Evolutionary conservation across 2,329 filamentous ascomycete genomes (phyloP), one percentile per base, ranked within the genome.

Genomic region (Dissoconium aciculare): DNA sequence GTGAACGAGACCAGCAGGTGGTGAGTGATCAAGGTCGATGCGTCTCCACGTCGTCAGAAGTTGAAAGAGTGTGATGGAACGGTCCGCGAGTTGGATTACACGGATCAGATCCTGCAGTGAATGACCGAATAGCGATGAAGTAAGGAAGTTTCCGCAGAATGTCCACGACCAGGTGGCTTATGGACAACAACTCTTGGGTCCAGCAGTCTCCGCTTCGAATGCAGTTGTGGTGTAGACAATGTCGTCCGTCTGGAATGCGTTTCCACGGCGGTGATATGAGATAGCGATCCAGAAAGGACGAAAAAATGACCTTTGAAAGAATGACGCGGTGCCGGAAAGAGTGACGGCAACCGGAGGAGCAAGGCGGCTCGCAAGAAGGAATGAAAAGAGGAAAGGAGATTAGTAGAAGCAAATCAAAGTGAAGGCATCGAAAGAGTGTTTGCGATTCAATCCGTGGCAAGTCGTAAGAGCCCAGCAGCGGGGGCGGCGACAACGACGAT

Each of bases 361-460:
- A 35, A 41, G 29, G 8, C n/a, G 19, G 8, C n/a, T 8, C 30
- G 29, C 34, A 33, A 35, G 37, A 35, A 33, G 36, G 36, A 31
- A 26, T 16, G 17, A 15, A 33, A 21, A 30, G 35, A 37, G 32
- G 38, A 45, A 43, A 41, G 42, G 41, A 45, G 39, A 36, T n/a
- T n/a, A n/a, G n/a, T n/a, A n/a, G n/a, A n/a, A n/a, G n/a, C n/a
- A n/a, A n/a, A n/a, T n/a, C n/a, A n/a, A n/a, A n/a, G n/a, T n/a
- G n/a, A n/a, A n/a, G n/a, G n/a, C n/a, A n/a, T n/a, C n/a, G n/a
- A 23, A n/a, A 8, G 19, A 23, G 19, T n/a, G 19, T 38, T 41
- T 44, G 42, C 46, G 46, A 41, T 47, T 48, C 39, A 50, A 47
- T 37, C 47, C 50, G 41, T 48, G 47, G 42, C 47, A 46, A 43